Conservation (phyloP, 441 rosid genomes). For the Syzygium syzygioides region DNA sequence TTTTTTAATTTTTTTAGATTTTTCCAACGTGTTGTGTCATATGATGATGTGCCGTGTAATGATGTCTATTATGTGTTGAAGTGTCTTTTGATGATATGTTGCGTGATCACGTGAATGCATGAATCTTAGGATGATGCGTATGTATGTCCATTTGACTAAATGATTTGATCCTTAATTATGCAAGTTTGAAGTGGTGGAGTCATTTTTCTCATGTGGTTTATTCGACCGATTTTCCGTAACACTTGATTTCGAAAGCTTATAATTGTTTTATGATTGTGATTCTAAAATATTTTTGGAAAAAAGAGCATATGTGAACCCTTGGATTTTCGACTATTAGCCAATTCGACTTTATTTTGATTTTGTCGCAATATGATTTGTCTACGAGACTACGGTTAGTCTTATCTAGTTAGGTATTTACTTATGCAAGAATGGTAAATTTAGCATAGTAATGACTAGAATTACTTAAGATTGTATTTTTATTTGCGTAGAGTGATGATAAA, state of each 20-base stretch:
- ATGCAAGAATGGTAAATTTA: background rate
- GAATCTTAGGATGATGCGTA: background rate
- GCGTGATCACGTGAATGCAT: background rate
- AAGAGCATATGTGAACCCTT: background rate
- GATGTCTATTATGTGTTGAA: background rate
- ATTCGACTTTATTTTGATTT: background rate
- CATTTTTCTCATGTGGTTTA: background rate
- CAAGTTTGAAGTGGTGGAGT: background rate
- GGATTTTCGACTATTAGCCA: background rate
- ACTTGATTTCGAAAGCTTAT: background rate
- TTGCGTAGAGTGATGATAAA: background rate
- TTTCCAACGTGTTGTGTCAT: too few relatives aligned
- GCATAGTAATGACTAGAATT: background rate
- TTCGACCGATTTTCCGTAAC: background rate
- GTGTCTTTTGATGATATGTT: background rate
- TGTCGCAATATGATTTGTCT: background rate
- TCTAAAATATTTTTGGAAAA: background rate
- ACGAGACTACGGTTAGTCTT: background rate
- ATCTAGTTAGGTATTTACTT: background rate
- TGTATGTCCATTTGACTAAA: background rate
- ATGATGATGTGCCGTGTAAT: background rate
- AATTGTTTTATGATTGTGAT: background rate
- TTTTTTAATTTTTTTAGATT: background rate
- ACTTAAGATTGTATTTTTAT: background rate
- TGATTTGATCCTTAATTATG: background rate